A percentile compares a stretch with the other conserved stretches of the same genome.
Conservation (phyloP, 768 basidiomycete species). For the Lactifluus subvellereus region DNA sequence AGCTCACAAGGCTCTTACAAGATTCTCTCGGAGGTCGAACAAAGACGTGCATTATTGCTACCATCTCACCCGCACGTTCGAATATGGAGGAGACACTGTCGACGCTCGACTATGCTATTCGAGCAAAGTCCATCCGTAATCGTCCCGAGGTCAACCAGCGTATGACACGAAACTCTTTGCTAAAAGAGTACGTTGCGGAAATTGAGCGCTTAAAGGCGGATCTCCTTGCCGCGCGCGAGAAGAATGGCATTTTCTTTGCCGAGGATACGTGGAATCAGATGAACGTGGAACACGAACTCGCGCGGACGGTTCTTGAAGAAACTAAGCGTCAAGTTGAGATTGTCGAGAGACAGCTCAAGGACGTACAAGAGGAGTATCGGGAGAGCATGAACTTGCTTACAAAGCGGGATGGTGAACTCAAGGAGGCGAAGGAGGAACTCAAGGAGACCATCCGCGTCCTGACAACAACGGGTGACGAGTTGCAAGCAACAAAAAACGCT, state of each 20-base stretch:
- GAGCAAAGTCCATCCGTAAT: conserved; percentile 93
- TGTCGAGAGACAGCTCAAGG: conserved; percentile 74
- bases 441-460: conserved; percentile 48
- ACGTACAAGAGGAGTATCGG: conserved; percentile 85
- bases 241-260: conserved; percentile 93
- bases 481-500: conserved; percentile 50
- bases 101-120: conserved; percentile 92
- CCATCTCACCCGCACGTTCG: conserved; percentile 86
- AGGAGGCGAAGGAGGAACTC: conserved; percentile 51
- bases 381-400: conserved; percentile 75
- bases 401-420: conserved; percentile 71
- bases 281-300: conserved; percentile 66
- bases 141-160: conserved; percentile 93
- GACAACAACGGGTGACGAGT: conserved; percentile 46
- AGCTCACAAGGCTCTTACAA: conserved; percentile 94
- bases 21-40: conserved; percentile 98
- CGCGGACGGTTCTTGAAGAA: conserved; percentile 74
- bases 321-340: conserved; percentile 77
- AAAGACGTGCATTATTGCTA: conserved; percentile 97
- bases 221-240: conserved; percentile 84
- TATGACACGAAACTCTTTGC: conserved; percentile 83
- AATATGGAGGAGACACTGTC: conserved; percentile 97
- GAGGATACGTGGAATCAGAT: conserved; percentile 88
- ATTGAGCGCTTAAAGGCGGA: conserved; percentile 92
- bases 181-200: conserved; percentile 91